These are phyloP conservation scores for Scheffersomyces stipitis DNA, from an alignment of 805 yeast species.

Conservation along the genomic window DNA sequence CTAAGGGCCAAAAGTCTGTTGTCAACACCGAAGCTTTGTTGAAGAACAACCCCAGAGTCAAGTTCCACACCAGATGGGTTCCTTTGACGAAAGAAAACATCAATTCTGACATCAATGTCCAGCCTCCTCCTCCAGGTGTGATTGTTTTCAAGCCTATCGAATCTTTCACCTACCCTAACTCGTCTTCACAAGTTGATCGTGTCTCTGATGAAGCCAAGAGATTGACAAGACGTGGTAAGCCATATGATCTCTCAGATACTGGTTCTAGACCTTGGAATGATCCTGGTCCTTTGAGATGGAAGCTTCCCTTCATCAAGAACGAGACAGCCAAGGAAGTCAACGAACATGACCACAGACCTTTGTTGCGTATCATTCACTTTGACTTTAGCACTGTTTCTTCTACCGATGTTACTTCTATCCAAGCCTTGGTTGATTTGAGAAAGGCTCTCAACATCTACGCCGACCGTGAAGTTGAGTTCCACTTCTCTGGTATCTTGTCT, in stretches of 20 bases:
- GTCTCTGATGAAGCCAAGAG: conserved; percentile 66
- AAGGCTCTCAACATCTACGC: conserved; percentile 72
- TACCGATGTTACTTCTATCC: conserved; percentile 78
- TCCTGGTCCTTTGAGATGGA: conserved; percentile 61
- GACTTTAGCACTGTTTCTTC: conserved; percentile 79
- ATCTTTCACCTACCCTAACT: conserved; percentile 78
- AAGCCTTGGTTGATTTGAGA: conserved; percentile 71
- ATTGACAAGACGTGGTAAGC: conserved; percentile 60
- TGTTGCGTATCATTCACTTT: conserved; percentile 67
- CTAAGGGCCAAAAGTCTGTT: conserved; percentile 2
- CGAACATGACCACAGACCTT: conserved; percentile 53
- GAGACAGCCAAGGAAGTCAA: conserved; percentile 12
- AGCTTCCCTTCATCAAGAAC: conserved; percentile 28
- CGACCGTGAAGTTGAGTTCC: conserved; percentile 83
- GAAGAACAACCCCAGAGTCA: conserved; percentile 32
- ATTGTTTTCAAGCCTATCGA: conserved; percentile 82
- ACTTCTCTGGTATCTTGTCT: conserved; percentile 78
- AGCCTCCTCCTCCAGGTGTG: conserved; percentile 89
- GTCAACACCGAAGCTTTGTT: conserved; percentile 23
- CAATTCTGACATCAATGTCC: conserved; percentile 57
- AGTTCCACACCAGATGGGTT: conserved; percentile 66
- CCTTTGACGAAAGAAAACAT: conserved; percentile 52
- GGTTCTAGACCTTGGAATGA: conserved; percentile 90
- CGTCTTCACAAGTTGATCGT: conserved; percentile 68
- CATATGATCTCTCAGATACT: conserved; percentile 29